Evolutionary conservation across 1,139 yeast genomes (phyloP).

Genomic region (Suhomyces bolitotheri): DNA sequence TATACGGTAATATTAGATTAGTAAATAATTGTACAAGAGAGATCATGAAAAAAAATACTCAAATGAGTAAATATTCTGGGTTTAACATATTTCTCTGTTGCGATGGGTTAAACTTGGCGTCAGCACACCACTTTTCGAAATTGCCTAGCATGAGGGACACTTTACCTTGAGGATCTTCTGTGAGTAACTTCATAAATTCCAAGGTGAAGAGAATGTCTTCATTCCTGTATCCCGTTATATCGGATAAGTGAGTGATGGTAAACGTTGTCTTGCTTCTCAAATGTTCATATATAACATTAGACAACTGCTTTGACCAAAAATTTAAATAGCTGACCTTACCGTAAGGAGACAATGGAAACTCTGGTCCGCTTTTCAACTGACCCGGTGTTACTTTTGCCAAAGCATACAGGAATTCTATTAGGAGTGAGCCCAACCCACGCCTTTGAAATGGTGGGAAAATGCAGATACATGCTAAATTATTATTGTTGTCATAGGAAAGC

Average conservation of each 20-base stretch:
- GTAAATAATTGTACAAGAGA: too few relatives aligned
- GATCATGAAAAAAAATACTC: too few relatives aligned
- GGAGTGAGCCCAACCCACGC: conserved; percentile 69
- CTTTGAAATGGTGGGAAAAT: conserved; percentile 92
- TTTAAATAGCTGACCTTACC: conserved; percentile 71
- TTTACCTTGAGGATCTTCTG: conserved; percentile 16
- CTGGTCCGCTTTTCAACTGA: conserved; percentile 75
- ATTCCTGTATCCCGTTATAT: conserved; percentile 64
- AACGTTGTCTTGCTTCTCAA: conserved; percentile 23
- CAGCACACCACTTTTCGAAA: conserved; percentile 32
- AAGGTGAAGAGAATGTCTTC: conserved; percentile 69
- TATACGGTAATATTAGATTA: too few relatives aligned
- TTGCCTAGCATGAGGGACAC: conserved; percentile 24
- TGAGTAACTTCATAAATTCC: conserved; percentile 57
- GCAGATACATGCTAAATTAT: conserved; percentile 84
- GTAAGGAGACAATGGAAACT: conserved; percentile 80
- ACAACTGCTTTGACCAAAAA: conserved; percentile 67
- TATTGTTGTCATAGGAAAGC: conserved; percentile 76
- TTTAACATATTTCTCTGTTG: conserved; percentile 29
- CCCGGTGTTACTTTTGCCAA: conserved; percentile 57
- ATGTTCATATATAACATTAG: conserved; percentile 19
- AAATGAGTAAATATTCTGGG: conserved; percentile 30
- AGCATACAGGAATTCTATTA: conserved; percentile 82
- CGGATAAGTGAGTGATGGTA: conserved; percentile 55
- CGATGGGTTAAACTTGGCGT: conserved; percentile 25